These are phyloP conservation scores for Dimocarpus longan DNA, from an alignment of 345 rosid species.

Conservation along the genomic window DNA sequence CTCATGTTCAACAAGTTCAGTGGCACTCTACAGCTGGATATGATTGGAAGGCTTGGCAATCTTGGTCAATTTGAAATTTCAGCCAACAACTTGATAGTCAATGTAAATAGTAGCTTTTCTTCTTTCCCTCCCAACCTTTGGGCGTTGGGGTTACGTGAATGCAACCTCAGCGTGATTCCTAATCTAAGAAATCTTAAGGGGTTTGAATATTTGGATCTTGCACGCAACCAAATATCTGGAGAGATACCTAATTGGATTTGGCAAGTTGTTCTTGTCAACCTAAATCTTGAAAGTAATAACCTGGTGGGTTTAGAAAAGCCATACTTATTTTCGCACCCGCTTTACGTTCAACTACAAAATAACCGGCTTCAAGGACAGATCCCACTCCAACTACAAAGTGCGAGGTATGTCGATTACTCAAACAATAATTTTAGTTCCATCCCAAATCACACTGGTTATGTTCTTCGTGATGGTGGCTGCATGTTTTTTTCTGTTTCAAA, in stretches of 20 bases:
- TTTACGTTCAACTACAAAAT: slow-evolving; percentile 24
- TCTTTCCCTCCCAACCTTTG: slow-evolving; percentile 13
- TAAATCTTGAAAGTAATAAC: slow-evolving; percentile 20
- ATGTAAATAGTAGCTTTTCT: not conserved
- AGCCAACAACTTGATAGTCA: slow-evolving; percentile 30
- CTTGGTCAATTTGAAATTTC: slow-evolving; percentile 45
- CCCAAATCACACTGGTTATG: slow-evolving; percentile 17
- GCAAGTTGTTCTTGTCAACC: not conserved
- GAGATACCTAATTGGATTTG: slow-evolving; percentile 47
- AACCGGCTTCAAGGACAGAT: slow-evolving; percentile 37
- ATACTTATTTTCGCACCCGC: not conserved
- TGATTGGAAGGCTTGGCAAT: not conserved
- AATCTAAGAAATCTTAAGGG: slow-evolving; percentile 27
- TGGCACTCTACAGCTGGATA: slow-evolving; percentile 28
- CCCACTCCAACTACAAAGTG: slow-evolving; percentile 12
- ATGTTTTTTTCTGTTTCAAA: slow-evolving; percentile 37
- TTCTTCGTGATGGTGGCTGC: not conserved
- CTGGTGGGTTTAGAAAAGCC: slow-evolving; percentile 21
- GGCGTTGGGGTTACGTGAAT: slow-evolving; percentile 41
- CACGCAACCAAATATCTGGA: slow-evolving; percentile 41
- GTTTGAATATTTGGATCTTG: slow-evolving; percentile 43
- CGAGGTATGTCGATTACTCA: slow-evolving; percentile 36
- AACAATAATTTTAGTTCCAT: slow-evolving; percentile 31
- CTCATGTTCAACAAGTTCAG: slow-evolving; percentile 49
- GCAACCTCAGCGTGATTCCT: slow-evolving; percentile 42